Evolutionary conservation across 306 rosid genomes (phyloP), one percentile per base, ranked within the genome.

Genomic region (Cucumis melo): DNA sequence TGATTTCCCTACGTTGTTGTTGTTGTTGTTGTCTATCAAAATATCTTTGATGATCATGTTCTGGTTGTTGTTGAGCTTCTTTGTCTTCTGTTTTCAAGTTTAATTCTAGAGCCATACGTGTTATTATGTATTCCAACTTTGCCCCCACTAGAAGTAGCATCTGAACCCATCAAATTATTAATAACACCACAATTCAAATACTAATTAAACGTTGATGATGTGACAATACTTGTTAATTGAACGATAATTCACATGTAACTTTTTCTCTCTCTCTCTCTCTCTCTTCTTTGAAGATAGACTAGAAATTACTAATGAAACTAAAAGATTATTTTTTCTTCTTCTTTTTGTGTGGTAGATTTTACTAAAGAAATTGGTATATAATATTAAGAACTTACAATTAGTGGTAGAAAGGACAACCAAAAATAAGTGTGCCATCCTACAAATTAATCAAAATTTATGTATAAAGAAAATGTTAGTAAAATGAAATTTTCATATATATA

Each of bases 391-490:
- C 98, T 91, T 85, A 91, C 97, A 77, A 91, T 87, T 71, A 94
- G 23, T 19, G 98, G 97, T 81, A 94, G 81, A 85, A 94, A 91
- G 11, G 98, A 85, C 76, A 94, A 68, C 98, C 98, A 94, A 81
- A 94, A 94, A 78, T 91, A 94, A 17, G 95, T 85, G 81, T 91
- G 89, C 98, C 97, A 94, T 77, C 98, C 98, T 91, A 86, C 84
- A 84, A 61, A 5, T 16, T 0, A 19, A 66, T n/a, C n/a, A 38
- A 19, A 1, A 4, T 32, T 3, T 32, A 3, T 32, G 3, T 32
- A 32, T 32, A 3, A 32, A 27, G n/a, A n/a, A 27, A 3, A 27
- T 27, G 29, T 27, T 27, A 27, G 29, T 27, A 27, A 27, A 27
- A 27, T 27, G 29, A 27, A 27, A 27, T 0, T 1, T 27, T 0